Conservation (phyloP, 805 yeast species). For the Kazachstania viticola region DNA sequence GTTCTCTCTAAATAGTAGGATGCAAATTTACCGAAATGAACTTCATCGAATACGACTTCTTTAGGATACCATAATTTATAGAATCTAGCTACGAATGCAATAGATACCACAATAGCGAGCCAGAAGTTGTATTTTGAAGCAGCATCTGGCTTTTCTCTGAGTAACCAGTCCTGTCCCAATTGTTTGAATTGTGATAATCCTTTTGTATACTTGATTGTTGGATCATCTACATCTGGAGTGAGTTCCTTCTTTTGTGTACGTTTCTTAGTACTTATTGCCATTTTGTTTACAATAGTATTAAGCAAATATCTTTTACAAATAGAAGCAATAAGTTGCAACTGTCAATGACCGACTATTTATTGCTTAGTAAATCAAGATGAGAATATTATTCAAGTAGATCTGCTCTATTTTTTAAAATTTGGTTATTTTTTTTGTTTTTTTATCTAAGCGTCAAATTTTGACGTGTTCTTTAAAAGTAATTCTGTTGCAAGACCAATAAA, state of each 20-base stretch:
- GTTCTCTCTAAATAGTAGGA: constrained; percentile 78
- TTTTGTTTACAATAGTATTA: no score
- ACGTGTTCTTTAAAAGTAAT: no score
- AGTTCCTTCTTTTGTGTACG: constrained; percentile 1
- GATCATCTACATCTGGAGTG: constrained; percentile 14
- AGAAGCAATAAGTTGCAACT: no score
- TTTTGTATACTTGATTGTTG: constrained; percentile 19
- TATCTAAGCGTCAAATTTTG: no score
- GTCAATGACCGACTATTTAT: no score
- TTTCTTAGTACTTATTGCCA: constrained; percentile 2
- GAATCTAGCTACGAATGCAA: constrained; percentile 60
- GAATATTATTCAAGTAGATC: no score
- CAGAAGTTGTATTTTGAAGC: constrained; percentile 31
- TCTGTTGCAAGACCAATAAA: no score
- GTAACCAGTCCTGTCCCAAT: constrained; percentile 21
- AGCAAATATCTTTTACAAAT: no score
- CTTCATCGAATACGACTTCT: constrained; percentile 73
- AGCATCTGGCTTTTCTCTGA: constrained; percentile 13
- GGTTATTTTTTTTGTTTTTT: no score
- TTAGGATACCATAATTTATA: constrained; percentile 50
- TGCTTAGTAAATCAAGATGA: no score
- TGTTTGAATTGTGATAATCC: constrained; percentile 5
- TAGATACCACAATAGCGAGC: constrained; percentile 46
- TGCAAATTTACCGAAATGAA: constrained; percentile 65
- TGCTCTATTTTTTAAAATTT: no score